phyloP scores from a whole-genome alignment of 2,329 filamentous ascomycete species.

The Waltergamsia citrina region DNA sequence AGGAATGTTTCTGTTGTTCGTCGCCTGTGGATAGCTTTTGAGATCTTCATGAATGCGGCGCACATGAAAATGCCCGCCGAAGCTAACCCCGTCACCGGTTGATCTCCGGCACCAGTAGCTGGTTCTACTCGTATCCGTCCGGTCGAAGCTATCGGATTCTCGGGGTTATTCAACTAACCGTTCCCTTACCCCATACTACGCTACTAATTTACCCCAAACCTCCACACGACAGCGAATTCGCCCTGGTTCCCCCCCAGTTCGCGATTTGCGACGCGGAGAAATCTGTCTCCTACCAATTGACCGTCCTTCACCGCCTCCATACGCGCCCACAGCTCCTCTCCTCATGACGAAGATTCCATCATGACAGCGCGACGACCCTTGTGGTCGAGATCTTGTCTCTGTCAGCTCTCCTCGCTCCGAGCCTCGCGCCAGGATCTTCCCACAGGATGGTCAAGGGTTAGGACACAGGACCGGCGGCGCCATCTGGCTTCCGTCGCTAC shows the following conservation, averaged over 20 bases:
- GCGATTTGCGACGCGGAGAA: background rate
- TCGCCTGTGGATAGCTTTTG: background rate
- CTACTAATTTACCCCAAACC: background rate
- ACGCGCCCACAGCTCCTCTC: background rate
- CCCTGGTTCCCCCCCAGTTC: background rate
- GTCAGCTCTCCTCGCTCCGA: slow-evolving; percentile 1
- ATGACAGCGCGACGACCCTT: slow-evolving; percentile 19
- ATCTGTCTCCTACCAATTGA: background rate
- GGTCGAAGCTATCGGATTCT: background rate
- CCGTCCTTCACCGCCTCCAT: background rate
- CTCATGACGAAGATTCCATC: background rate
- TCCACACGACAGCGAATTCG: background rate
- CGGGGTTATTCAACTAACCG: slow-evolving; percentile 1
- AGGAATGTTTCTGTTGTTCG: no score
- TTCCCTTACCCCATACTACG: slow-evolving; percentile 2
- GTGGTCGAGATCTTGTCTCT: slow-evolving; percentile 11
- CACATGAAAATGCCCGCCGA: background rate
- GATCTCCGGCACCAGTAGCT: background rate
- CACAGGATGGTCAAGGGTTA: slow-evolving; percentile 1
- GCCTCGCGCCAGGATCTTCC: slow-evolving; percentile 1
- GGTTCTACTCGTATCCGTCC: slow-evolving; percentile 1
- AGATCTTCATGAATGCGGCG: background rate
- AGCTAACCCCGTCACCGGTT: background rate
- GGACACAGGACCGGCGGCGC: slow-evolving; percentile 3
- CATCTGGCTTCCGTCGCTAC: slow-evolving; percentile 1